These are phyloP conservation scores for Penicillium macrosclerotiorum DNA, from an alignment of 495 filamentous ascomycete genomes.

Conservation along the genomic window DNA sequence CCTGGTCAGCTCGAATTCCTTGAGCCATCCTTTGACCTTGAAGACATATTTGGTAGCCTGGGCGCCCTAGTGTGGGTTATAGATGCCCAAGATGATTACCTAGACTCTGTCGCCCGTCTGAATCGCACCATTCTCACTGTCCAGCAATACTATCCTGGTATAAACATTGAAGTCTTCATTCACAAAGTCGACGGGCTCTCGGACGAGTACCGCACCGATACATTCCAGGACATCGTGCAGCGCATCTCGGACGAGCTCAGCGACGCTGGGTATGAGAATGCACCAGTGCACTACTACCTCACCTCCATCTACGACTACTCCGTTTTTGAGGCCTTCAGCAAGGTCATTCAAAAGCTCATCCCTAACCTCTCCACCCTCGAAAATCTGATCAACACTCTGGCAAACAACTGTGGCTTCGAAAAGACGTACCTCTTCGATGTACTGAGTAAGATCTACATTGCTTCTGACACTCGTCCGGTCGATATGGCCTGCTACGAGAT, in stretches of 20 bases:
- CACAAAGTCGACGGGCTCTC: constrained; percentile 95
- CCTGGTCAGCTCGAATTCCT: constrained; percentile 90
- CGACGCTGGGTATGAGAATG: constrained; percentile 87
- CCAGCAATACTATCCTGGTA: constrained; percentile 79
- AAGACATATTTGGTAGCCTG: constrained; percentile 88
- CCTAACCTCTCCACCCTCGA: constrained; percentile 90
- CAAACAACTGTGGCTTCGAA: constrained; percentile 86
- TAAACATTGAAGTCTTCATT: constrained; percentile 97
- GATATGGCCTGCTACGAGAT: constrained; percentile 95
- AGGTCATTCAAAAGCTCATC: constrained; percentile 96
- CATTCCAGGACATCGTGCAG: constrained; percentile 91
- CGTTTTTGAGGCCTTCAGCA: constrained; percentile 97
- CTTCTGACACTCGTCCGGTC: constrained; percentile 87
- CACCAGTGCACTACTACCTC: constrained; percentile 86
- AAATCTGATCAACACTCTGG: constrained; percentile 84
- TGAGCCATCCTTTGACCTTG: constrained; percentile 81
- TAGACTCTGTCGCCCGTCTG: constrained; percentile 82
- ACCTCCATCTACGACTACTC: constrained; percentile 97
- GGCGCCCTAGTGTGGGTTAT: constrained; percentile 98
- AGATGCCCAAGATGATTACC: constrained; percentile 95
- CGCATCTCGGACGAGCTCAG: constrained; percentile 95
- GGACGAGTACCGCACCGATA: constrained; percentile 92
- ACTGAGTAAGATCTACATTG: constrained; percentile 96
- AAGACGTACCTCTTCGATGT: constrained; percentile 98
- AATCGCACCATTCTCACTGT: constrained; percentile 84